These are phyloP conservation scores for Berberis vulgaris DNA, from an alignment of 164 flowering plant species.

Conservation along the genomic window DNA sequence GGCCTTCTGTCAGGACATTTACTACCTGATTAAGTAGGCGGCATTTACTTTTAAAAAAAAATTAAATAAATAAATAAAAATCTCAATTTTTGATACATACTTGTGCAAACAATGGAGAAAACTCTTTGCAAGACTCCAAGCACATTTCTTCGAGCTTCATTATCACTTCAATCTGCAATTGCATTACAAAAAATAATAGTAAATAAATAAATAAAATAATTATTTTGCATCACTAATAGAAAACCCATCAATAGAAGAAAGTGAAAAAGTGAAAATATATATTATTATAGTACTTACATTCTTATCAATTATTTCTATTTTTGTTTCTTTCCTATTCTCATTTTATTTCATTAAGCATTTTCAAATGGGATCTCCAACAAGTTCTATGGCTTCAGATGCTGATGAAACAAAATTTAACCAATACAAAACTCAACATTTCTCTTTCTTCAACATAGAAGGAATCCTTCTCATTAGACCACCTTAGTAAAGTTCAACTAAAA, in stretches of 20 bases:
- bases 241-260: background rate
- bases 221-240: background rate
- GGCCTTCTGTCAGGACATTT: background rate
- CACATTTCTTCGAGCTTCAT: conserved; percentile 95
- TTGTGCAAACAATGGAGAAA: conserved; percentile 54
- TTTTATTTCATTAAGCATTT: too few species aligned
- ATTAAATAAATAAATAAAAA: background rate
- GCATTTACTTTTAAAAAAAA: background rate
- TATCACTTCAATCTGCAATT: conserved; percentile 76
- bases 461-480: too few species aligned
- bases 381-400: too few species aligned
- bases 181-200: background rate
- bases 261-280: background rate
- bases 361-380: too few species aligned
- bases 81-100: conserved; percentile 23
- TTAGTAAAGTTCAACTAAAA: too few species aligned
- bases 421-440: too few species aligned
- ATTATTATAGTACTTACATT: background rate
- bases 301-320: background rate
- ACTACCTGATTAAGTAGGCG: background rate
- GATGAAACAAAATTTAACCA: too few species aligned
- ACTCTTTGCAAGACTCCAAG: conserved; percentile 59
- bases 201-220: background rate
- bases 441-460: too few species aligned
- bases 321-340: too few species aligned